Conservation (phyloP, 2,329 filamentous ascomycete species). For the Epichloe hybrida region DNA sequence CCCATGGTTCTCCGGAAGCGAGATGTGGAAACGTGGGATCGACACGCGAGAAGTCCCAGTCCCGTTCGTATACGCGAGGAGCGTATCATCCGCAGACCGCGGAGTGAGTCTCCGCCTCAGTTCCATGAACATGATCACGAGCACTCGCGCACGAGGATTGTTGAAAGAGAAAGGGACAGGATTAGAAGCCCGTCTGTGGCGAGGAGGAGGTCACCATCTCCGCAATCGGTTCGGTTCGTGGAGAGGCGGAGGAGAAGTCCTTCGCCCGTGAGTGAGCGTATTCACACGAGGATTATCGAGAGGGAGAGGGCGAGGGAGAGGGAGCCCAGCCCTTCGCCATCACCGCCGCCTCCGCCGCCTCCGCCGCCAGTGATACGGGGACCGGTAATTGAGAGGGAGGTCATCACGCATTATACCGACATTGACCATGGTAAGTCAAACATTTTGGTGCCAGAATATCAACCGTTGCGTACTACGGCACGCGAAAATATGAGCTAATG, state of each 20-base stretch:
- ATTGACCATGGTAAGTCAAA: conserved; percentile 66
- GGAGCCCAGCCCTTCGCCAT: conserved; percentile 28
- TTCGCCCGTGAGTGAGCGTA: conserved; percentile 31
- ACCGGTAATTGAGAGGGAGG: conserved; percentile 73
- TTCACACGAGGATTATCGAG: conserved; percentile 36
- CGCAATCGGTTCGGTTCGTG: conserved; percentile 22
- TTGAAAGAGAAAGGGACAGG: conserved; percentile 28
- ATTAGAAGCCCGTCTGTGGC: conserved; percentile 24
- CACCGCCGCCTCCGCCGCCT: conserved; percentile 8
- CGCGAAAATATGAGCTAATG: not conserved
- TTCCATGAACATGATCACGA: conserved; percentile 21
- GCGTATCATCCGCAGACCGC: conserved; percentile 28
- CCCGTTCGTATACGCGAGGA: conserved; percentile 29
- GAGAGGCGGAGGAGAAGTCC: conserved; percentile 25
- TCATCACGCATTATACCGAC: conserved; percentile 78
- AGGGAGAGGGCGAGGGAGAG: conserved; percentile 18
- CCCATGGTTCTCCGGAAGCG: conserved; percentile 40
- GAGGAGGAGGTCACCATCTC: conserved; percentile 14
- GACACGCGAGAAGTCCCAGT: conserved; percentile 30
- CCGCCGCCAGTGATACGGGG: conserved; percentile 56
- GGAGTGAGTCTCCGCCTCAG: conserved; percentile 28
- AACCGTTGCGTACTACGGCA: not conserved
- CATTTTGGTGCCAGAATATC: not conserved
- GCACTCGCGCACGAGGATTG: conserved; percentile 21
- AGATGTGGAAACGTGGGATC: conserved; percentile 41